phyloP scores from a whole-genome alignment of 2,329 filamentous ascomycete species.

The Colletotrichum caudatum region DNA sequence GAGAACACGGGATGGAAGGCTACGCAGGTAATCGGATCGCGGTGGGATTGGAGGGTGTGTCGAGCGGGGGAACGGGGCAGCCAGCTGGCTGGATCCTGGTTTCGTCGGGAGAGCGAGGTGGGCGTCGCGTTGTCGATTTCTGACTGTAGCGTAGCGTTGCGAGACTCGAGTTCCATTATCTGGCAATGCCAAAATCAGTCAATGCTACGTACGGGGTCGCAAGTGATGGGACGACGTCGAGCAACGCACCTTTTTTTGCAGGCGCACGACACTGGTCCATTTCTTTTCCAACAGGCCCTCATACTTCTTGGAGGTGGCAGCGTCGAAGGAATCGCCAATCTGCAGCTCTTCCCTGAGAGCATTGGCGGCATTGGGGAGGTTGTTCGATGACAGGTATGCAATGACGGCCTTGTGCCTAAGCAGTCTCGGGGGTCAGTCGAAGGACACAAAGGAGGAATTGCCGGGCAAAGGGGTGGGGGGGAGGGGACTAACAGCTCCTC shows the following conservation, averaged over 20 bases:
- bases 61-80: constrained; percentile 85
- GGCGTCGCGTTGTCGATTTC: constrained; percentile 88
- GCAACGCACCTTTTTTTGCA: constrained; percentile 88
- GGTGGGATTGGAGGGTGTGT: constrained; percentile 86
- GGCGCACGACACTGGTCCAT: constrained; percentile 93
- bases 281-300: constrained; percentile 96
- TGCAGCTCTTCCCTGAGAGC: constrained; percentile 82
- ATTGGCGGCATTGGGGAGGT: constrained; percentile 76
- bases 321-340: constrained; percentile 78
- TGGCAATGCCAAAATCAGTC: constrained; percentile 52
- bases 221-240: neutral
- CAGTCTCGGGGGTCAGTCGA: constrained; percentile 43
- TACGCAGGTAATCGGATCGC: constrained; percentile 84
- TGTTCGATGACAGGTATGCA: constrained; percentile 83
- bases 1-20: constrained; percentile 95
- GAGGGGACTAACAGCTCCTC: constrained; percentile 78
- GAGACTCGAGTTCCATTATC: constrained; percentile 94
- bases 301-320: constrained; percentile 90
- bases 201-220: neutral
- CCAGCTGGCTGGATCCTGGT: constrained; percentile 88
- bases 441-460: neutral
- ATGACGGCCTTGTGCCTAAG: constrained; percentile 91
- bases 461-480: constrained; percentile 1
- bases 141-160: constrained; percentile 77
- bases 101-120: constrained; percentile 78